Conservation (phyloP, 495 filamentous ascomycete genomes). For the Hypomontagnella monticulosa region DNA sequence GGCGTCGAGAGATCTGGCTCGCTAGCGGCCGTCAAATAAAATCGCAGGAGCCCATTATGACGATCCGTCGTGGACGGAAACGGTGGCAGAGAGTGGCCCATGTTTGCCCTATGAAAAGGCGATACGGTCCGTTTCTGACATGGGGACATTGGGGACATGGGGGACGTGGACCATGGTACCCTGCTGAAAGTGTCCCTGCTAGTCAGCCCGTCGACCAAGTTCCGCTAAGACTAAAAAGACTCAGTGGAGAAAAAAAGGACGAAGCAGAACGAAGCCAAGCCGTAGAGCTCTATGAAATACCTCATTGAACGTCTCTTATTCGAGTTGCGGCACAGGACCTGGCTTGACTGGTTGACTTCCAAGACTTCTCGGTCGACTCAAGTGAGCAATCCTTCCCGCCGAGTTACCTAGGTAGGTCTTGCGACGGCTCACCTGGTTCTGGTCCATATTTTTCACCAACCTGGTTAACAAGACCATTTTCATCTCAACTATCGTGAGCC, state of each 20-base stretch:
- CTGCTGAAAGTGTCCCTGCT: constrained; percentile 46
- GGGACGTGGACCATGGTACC: constrained; percentile 45
- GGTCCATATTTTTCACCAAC: constrained; percentile 31
- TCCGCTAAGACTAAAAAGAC: constrained; percentile 39
- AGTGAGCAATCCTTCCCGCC: constrained; percentile 41
- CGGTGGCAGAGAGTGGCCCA: constrained; percentile 47
- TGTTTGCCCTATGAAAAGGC: constrained; percentile 49
- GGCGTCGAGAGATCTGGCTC: constrained; percentile 40
- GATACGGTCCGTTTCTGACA: constrained; percentile 45
- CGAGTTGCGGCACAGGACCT: constrained; percentile 23
- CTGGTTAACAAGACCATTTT: constrained; percentile 33
- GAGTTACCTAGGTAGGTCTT: constrained; percentile 36
- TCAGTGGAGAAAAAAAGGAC: constrained; percentile 36
- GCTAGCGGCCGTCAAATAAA: constrained; percentile 45
- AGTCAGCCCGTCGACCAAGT: constrained; percentile 44
- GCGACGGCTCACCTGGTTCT: constrained; percentile 44
- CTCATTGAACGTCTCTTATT: constrained; percentile 43
- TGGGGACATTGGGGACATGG: no score
- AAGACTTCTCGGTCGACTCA: constrained; percentile 25
- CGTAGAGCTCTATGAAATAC: constrained; percentile 35
- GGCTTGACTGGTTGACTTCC: constrained; percentile 40
- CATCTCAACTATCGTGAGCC: constrained; percentile 39
- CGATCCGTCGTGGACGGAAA: constrained; percentile 45
- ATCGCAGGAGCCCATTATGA: constrained; percentile 42
- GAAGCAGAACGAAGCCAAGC: constrained; percentile 28